Conservation (phyloP, 2,329 filamentous ascomycete genomes). For the Verticillium nubilum region DNA sequence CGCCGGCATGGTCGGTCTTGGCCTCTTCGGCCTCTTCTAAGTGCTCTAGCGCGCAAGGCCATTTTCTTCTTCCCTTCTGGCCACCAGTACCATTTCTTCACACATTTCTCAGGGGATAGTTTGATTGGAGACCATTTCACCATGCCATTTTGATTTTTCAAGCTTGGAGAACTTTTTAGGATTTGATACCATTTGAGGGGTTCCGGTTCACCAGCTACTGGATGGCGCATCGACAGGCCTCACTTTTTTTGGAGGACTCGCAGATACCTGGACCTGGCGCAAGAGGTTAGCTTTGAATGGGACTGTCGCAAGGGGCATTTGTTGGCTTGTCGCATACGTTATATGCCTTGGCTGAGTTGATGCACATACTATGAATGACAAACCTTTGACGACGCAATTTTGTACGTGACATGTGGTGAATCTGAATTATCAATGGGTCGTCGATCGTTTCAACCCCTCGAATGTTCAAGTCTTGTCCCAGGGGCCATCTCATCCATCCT, state of each 20-base stretch:
- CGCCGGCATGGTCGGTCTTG: conserved; percentile 31
- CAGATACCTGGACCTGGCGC: neutral
- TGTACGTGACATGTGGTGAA: neutral
- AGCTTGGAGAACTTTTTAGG: neutral
- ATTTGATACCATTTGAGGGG: neutral
- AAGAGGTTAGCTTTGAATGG: neutral
- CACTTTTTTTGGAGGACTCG: neutral
- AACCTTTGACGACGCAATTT: neutral
- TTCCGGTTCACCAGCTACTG: neutral
- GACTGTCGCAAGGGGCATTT: neutral
- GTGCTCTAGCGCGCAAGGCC: neutral
- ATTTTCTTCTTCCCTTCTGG: conserved; percentile 6
- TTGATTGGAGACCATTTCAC: conserved; percentile 15
- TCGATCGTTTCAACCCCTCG: no score
- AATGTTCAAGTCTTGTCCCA: no score
- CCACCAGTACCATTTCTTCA: conserved; percentile 7
- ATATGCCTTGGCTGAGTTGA: neutral
- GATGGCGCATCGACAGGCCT: neutral
- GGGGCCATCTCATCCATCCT: no score
- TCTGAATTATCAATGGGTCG: no score
- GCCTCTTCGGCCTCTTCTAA: conserved; percentile 31
- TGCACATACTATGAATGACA: neutral
- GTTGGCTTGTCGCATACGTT: neutral
- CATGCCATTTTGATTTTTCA: neutral
- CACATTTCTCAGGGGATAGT: conserved; percentile 17